phyloP scores from a whole-genome alignment of 257 asterid genomes.

The Solanum bulbocastanum region DNA sequence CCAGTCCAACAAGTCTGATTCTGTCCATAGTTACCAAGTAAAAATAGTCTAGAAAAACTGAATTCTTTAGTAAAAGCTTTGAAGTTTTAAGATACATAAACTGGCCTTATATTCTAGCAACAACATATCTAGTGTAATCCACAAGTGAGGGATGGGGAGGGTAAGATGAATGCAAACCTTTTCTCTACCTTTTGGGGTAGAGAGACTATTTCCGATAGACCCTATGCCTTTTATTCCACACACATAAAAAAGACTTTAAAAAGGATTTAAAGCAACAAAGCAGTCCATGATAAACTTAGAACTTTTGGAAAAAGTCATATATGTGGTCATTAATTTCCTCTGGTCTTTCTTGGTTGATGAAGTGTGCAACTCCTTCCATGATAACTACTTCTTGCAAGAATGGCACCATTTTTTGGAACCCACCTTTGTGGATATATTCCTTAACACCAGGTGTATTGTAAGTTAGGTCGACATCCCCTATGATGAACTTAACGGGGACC shows the following conservation, averaged over 20 bases:
- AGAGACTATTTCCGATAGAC: not conserved
- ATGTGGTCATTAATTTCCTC: constrained; percentile 19
- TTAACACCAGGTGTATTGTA: constrained; percentile 19
- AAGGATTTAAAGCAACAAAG: not conserved
- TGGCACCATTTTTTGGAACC: constrained; percentile 27
- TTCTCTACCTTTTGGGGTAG: not conserved
- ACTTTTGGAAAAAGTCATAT: constrained; percentile 19
- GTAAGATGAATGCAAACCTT: not conserved
- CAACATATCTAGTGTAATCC: not conserved
- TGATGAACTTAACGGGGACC: constrained; percentile 21
- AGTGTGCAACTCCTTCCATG: constrained; percentile 28
- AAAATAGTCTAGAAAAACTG: not conserved
- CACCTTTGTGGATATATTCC: constrained; percentile 26
- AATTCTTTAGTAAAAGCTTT: not conserved
- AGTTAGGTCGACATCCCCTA: constrained; percentile 25
- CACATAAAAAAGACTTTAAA: not conserved
- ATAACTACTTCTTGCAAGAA: constrained; percentile 23
- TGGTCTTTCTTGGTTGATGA: constrained; percentile 29
- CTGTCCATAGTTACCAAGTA: not conserved
- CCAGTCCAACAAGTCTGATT: not conserved
- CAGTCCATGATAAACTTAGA: not conserved
- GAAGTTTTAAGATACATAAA: not conserved
- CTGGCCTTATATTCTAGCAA: not conserved
- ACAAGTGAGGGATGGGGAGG: not conserved
- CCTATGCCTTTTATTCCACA: not conserved